phyloP scores from a whole-genome alignment of 225 moss, liverwort and hornwort species.

The Neckera pumila region DNA sequence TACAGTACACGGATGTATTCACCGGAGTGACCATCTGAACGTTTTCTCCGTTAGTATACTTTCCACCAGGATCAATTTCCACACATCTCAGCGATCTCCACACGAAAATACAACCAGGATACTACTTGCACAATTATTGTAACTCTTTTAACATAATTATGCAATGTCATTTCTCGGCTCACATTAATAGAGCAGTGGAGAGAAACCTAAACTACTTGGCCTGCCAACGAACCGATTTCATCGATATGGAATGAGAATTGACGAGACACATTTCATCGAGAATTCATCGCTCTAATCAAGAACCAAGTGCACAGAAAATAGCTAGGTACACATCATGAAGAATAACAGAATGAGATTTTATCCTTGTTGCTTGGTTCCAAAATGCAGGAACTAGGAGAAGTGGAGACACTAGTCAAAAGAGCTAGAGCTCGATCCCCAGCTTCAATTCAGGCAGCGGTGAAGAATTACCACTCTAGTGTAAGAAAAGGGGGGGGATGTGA shows the following conservation, averaged over 20 bases:
- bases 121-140: too few species aligned
- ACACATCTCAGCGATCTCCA: neutral
- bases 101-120: too few species aligned
- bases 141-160: too few species aligned
- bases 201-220: too few species aligned
- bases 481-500: neutral
- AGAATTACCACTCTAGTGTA: neutral
- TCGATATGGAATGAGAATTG: too few species aligned
- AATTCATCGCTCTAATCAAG: neutral
- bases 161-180: neutral
- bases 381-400: constrained; percentile 23
- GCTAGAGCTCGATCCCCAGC: neutral
- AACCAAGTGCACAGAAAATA: neutral
- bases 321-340: neutral
- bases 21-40: neutral
- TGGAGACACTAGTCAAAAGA: neutral
- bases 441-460: neutral
- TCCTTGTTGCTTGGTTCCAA: constrained; percentile 29
- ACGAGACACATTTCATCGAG: neutral
- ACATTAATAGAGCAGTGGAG: too few species aligned
- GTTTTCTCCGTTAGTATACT: neutral
- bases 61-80: too few species aligned
- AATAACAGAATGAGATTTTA: neutral
- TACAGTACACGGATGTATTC: neutral
- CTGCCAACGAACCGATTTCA: too few species aligned